phyloP scores from a whole-genome alignment of 352 stramenopile genomes.

The Phytophthora tentaculata region DNA sequence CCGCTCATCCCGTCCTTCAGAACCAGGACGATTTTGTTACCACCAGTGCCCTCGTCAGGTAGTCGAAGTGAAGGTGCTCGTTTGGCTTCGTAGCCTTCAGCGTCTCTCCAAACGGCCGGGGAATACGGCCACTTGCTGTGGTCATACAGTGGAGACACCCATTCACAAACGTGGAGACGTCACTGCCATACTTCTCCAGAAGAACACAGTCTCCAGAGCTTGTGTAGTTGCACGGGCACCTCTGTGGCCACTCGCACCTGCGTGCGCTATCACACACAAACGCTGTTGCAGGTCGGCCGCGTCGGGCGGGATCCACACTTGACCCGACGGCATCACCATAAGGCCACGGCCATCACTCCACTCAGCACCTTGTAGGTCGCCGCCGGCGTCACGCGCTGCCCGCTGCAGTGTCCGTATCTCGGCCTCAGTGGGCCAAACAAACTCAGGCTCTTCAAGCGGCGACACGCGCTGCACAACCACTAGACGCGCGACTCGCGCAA shows the following conservation, averaged over 20 bases:
- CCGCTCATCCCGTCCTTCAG: constrained; percentile 42
- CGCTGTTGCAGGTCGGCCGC: constrained; percentile 30
- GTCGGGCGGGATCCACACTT: constrained; percentile 31
- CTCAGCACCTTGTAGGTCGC: not conserved
- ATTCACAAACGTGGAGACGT: constrained; percentile 16
- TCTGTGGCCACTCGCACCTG: constrained; percentile 29
- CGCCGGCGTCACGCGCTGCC: not conserved
- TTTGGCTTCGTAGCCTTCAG: constrained; percentile 40
- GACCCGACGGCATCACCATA: not conserved
- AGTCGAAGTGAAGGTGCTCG: constrained; percentile 43
- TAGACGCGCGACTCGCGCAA: not conserved
- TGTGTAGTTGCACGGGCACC: constrained; percentile 22
- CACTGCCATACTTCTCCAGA: constrained; percentile 16
- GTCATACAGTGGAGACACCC: constrained; percentile 31
- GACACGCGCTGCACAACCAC: not conserved
- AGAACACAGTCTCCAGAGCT: constrained; percentile 15
- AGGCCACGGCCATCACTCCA: constrained; percentile 8
- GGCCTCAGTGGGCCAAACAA: not conserved
- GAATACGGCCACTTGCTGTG: not conserved
- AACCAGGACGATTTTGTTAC: constrained; percentile 31
- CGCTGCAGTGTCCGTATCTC: not conserved
- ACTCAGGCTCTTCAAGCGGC: constrained; percentile 2
- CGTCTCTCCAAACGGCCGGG: constrained; percentile 24
- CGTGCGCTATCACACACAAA: constrained; percentile 30
- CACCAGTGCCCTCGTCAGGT: constrained; percentile 19